Conservation (phyloP, 352 stramenopile species). For the Proteromonas lacertae region DNA sequence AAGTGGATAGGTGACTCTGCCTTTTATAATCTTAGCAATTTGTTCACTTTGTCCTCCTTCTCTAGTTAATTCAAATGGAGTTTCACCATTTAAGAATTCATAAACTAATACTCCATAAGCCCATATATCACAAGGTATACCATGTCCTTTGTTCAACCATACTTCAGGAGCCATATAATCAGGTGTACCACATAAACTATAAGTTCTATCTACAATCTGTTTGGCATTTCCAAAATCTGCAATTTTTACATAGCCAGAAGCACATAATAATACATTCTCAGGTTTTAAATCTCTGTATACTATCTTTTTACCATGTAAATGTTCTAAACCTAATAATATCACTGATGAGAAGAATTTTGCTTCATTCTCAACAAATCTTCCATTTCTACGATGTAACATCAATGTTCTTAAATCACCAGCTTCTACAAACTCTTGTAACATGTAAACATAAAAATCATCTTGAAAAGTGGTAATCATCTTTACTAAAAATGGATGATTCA, state of each 20-base stretch:
- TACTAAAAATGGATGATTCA: slow-evolving; percentile 85
- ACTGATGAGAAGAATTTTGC: slow-evolving; percentile 29
- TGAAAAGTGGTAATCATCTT: slow-evolving; percentile 73
- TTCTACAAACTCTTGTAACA: slow-evolving; percentile 90
- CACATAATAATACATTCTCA: slow-evolving; percentile 52
- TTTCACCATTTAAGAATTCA: slow-evolving; percentile 26
- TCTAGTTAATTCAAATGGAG: slow-evolving; percentile 1
- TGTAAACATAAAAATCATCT: slow-evolving; percentile 71
- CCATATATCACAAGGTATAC: slow-evolving; percentile 52
- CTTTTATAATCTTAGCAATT: slow-evolving; percentile 37
- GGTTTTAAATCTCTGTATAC: too few species aligned
- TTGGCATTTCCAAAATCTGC: slow-evolving; percentile 2
- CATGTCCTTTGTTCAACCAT: slow-evolving; percentile 26
- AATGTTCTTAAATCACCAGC: slow-evolving; percentile 80
- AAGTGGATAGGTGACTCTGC: too few species aligned
- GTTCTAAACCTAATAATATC: slow-evolving; percentile 27
- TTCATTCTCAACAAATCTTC: slow-evolving; percentile 23
- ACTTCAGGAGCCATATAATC: slow-evolving; percentile 33
- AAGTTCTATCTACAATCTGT: slow-evolving; percentile 15
- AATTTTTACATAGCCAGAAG: background rate
- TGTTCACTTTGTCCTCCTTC: slow-evolving; percentile 32
- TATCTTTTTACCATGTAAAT: too few species aligned
- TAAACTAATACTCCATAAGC: slow-evolving; percentile 46
- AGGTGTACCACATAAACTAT: slow-evolving; percentile 46
- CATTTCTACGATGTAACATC: slow-evolving; percentile 23